Evolutionary conservation across 177 flowering plant genomes (phyloP).

Genomic region (Vitis hybrid): DNA sequence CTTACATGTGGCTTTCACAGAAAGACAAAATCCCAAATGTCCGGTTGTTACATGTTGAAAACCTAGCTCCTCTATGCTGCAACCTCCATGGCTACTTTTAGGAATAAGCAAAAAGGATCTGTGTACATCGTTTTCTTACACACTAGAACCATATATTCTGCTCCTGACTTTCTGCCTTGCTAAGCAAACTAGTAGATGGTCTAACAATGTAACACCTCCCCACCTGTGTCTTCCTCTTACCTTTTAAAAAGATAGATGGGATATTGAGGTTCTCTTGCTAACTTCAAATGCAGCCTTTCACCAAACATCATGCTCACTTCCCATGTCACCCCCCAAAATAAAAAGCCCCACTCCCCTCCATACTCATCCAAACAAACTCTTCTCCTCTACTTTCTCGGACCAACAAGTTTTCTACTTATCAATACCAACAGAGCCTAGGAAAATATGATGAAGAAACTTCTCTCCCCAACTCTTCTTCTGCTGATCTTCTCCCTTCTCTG

Average conservation of each 20-base stretch:
- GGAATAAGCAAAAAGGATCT: too few species aligned
- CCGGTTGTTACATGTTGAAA: too few species aligned
- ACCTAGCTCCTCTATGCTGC: too few species aligned
- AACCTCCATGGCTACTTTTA: too few species aligned
- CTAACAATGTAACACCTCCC: too few species aligned
- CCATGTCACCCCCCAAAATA: neutral
- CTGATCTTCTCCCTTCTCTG: too few species aligned
- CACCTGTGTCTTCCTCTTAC: neutral
- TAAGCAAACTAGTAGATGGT: too few species aligned
- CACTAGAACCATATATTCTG: too few species aligned
- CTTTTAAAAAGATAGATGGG: constrained; percentile 8
- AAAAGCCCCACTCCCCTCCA: constrained; percentile 10
- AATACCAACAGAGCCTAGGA: neutral
- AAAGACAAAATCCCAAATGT: too few species aligned
- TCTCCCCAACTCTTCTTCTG: neutral
- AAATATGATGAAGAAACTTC: constrained; percentile 7
- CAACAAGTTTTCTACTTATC: neutral
- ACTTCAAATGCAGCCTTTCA: constrained; percentile 7
- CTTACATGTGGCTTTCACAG: too few species aligned
- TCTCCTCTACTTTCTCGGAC: neutral
- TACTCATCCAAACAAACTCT: neutral
- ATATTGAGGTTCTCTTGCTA: constrained; percentile 8
- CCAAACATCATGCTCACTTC: neutral
- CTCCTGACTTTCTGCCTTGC: too few species aligned
- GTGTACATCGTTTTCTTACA: too few species aligned